Evolutionary conservation across 106 monocot species (phyloP).

Genomic region (Dendrobium huoshanense): DNA sequence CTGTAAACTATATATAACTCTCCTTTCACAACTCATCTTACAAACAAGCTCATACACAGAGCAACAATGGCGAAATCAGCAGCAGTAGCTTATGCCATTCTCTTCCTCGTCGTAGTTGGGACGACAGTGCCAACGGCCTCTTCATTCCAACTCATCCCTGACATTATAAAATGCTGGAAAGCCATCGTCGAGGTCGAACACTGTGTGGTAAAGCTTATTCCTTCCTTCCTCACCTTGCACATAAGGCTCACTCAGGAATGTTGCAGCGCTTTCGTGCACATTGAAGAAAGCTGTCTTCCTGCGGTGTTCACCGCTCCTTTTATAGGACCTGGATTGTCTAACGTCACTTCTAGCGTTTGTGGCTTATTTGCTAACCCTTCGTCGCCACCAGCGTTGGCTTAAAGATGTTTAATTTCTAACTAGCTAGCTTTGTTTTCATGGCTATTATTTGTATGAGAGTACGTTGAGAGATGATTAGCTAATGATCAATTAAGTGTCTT

Average conservation of each 20-base stretch:
- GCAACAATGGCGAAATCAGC: not conserved
- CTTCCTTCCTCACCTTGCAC: not conserved
- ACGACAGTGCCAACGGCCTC: not conserved
- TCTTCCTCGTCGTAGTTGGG: not conserved
- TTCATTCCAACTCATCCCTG: not conserved
- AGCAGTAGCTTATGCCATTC: not conserved
- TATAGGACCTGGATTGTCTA: not conserved
- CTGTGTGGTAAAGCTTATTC: not conserved
- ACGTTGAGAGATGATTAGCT: too few species aligned
- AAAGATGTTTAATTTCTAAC: not conserved
- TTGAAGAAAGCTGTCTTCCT: not conserved
- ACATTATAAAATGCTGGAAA: not conserved
- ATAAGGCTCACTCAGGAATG: not conserved
- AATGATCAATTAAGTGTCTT: too few species aligned
- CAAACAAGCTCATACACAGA: not conserved
- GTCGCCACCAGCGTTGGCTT: not conserved
- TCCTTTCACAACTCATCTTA: too few species aligned
- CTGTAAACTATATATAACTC: too few species aligned
- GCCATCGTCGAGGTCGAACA: not conserved
- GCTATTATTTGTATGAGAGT: too few species aligned
- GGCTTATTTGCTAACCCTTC: not conserved
- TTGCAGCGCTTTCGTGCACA: not conserved
- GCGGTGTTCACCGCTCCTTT: not conserved
- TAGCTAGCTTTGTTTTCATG: too few species aligned
- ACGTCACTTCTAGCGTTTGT: not conserved